Percentiles rank a stretch among this genome's conserved stretches.
phyloP scores from a whole-genome alignment of 345 rosid genomes.

The Toxicodendron radicans region DNA sequence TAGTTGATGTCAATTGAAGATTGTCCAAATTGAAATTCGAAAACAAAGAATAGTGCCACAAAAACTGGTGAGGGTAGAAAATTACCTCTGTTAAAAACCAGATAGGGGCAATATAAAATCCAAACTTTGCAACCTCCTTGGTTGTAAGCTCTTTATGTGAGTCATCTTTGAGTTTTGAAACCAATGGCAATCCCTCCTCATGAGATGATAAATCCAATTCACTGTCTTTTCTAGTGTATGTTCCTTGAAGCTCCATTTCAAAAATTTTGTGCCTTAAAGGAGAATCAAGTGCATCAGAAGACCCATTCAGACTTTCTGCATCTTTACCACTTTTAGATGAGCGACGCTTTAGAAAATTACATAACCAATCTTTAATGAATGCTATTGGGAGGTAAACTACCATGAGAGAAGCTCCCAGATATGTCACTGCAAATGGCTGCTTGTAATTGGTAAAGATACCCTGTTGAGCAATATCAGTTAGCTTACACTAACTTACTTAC shows the following conservation, averaged over 20 bases:
- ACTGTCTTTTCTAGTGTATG: constrained; percentile 73
- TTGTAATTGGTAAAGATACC: constrained; percentile 87
- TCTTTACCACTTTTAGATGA: constrained; percentile 54
- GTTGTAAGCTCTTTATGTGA: constrained; percentile 53
- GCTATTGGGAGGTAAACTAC: constrained; percentile 96
- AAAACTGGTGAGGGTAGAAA: constrained; percentile 3
- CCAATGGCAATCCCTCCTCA: constrained; percentile 65
- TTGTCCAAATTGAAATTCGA: neutral
- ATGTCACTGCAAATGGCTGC: constrained; percentile 98
- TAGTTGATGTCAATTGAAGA: neutral
- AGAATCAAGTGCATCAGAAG: constrained; percentile 53
- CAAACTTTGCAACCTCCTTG: constrained; percentile 69
- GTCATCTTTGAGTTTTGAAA: constrained; percentile 60
- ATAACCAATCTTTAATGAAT: constrained; percentile 82
- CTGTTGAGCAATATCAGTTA: constrained; percentile 41
- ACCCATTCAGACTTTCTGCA: constrained; percentile 39
- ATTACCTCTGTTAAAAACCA: constrained; percentile 98
- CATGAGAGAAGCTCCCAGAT: constrained; percentile 98
- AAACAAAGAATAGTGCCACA: constrained; percentile 7
- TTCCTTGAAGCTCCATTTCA: constrained; percentile 80
- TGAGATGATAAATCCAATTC: constrained; percentile 55
- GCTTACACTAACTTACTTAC: neutral
- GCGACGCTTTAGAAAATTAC: constrained; percentile 43
- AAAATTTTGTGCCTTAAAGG: constrained; percentile 56
- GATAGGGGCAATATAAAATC: constrained; percentile 95